Evolutionary conservation across 2,329 filamentous ascomycete species (phyloP).

Genomic region (Cladophialophora bantiana): DNA sequence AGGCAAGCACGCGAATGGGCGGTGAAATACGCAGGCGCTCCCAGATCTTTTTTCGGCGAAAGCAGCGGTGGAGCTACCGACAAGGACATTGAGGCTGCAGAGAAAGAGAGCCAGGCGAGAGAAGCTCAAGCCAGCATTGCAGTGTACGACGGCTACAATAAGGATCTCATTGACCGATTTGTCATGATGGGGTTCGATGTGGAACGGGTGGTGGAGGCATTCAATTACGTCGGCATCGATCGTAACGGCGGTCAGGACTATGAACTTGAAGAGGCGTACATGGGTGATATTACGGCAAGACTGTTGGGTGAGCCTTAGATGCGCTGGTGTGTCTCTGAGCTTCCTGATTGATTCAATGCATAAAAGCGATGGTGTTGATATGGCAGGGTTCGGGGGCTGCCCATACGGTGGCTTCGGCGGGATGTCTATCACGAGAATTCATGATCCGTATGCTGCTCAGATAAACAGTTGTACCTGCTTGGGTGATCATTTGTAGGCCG

Average conservation of each 20-base stretch:
- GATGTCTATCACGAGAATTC: conserved; percentile 32
- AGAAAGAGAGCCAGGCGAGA: conserved; percentile 49
- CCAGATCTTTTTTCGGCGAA: conserved; percentile 62
- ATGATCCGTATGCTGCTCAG: conserved; percentile 13
- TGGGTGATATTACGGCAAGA: conserved; percentile 86
- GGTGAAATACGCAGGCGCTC: conserved; percentile 79
- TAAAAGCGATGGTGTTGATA: conserved; percentile 37
- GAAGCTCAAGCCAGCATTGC: conserved; percentile 64
- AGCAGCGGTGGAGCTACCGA: conserved; percentile 61
- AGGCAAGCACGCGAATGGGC: conserved; percentile 90
- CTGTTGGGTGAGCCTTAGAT: conserved; percentile 76
- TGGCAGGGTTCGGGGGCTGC: conserved; percentile 20
- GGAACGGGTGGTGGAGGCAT: conserved; percentile 83
- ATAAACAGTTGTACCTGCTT: neutral
- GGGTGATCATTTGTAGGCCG: neutral
- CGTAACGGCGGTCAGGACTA: conserved; percentile 79
- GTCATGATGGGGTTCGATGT: conserved; percentile 90
- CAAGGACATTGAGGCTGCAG: conserved; percentile 62
- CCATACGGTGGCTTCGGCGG: conserved; percentile 14
- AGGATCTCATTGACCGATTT: conserved; percentile 81
- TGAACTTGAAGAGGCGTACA: conserved; percentile 85
- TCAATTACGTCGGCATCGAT: conserved; percentile 81
- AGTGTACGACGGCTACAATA: conserved; percentile 85
- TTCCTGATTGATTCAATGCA: conserved; percentile 15
- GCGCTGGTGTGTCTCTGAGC: neutral